Base-by-base conservation (phyloP, 495 filamentous ascomycete species). In the Lophium mytilinum region DNA sequence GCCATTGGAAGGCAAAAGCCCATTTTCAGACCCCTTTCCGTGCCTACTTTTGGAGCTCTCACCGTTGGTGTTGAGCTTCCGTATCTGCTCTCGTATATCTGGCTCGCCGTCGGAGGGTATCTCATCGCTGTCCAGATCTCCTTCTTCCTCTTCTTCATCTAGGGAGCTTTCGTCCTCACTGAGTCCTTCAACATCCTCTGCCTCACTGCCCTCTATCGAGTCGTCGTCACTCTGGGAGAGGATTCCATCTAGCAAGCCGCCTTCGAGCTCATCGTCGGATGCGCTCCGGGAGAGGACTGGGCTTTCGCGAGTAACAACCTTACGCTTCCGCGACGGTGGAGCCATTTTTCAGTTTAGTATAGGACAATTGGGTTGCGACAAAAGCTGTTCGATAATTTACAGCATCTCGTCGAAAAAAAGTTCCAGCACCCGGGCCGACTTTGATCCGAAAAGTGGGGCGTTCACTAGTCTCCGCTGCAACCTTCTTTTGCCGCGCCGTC, bases 181-280 rank as follows among this genome's bases (percentile, higher is more conserved):
- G 9, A 81, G 79, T 15, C 79, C 80, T 37, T 78, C 79, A 51
- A 82, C 78, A 15, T 68, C 66, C 9, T 64, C 68, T 0, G 66
- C 70, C 33, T 71, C 70, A 30, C 55, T 55, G 11, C 71, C 69
- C n/a, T 74, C 70, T 9, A 62, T 65, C 0, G 69, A 72, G 17
- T 73, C 72, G 43, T 63, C 60, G 53, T 76, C 77, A 56, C 73
- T 78, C 56, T 78, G 70, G 37, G 83, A 85, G 43, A 88, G 73
- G 50, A 82, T 76, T 33, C 84, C 85, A 53, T 88, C 80, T 9
- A 89, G 69, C 34, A 86, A 73, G 0, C 78, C 79, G 35, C 75
- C 73, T 52, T 76, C 78, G 64, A 91, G 77, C 54, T 89, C 87
- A 8, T 85, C 84, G 17, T 61, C 63, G 18, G 55, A 52, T 9